Percentiles rank a stretch among this genome's conserved stretches.
phyloP scores from a whole-genome alignment of 768 basidiomycete genomes.

The Amanita pallidorosea region DNA sequence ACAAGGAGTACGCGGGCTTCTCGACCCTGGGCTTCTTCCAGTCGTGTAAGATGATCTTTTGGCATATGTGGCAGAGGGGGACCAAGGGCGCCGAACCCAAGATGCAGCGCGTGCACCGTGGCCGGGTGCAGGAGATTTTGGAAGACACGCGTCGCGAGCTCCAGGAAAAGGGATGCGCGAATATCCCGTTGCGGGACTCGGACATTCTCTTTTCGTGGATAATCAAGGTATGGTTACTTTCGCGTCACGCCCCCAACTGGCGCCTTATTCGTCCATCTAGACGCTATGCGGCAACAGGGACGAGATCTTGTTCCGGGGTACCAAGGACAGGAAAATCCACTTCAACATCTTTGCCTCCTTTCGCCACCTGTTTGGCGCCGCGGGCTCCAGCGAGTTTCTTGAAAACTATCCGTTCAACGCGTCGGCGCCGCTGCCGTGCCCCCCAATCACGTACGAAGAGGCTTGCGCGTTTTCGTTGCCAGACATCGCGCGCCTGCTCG shows the following conservation, averaged over 20 bases:
- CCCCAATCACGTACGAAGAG: slow-evolving; percentile 23
- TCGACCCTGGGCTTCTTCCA: not conserved
- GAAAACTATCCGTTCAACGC: slow-evolving; percentile 15
- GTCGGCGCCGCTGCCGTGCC: slow-evolving; percentile 27
- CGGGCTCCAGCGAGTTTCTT: not conserved
- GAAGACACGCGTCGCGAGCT: not conserved
- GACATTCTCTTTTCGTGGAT: slow-evolving; percentile 2
- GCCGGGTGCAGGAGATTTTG: not conserved
- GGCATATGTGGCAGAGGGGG: not conserved
- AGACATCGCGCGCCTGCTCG: slow-evolving; percentile 16
- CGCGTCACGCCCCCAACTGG: too few relatives aligned
- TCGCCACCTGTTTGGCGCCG: not conserved
- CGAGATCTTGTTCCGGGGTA: not conserved
- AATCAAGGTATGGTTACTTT: not conserved
- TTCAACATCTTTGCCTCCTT: not conserved
- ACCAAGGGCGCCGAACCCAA: not conserved
- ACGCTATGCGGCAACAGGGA: not conserved
- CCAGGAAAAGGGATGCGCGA: not conserved
- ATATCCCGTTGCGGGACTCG: not conserved
- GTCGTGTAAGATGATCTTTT: not conserved
- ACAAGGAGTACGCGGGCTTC: not conserved
- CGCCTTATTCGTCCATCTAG: not conserved
- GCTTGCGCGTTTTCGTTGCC: slow-evolving; percentile 18
- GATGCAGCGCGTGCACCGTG: not conserved
- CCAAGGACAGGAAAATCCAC: not conserved